Evolutionary conservation across 108 stramenopile species (phyloP).

Genomic region (Pseudonitzschia multiseries): DNA sequence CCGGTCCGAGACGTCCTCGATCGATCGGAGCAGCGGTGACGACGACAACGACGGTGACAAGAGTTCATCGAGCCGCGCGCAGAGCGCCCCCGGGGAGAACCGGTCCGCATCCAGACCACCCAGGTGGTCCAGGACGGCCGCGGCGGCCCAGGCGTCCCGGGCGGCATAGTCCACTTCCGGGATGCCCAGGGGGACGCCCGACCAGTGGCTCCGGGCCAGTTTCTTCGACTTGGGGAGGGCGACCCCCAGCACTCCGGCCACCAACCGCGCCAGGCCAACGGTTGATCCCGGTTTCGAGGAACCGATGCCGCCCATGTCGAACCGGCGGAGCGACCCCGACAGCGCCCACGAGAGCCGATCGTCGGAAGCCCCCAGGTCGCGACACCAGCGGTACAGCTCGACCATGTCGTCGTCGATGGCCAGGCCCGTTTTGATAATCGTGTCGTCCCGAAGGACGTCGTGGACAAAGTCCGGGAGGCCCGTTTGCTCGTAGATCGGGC

Average conservation of each 20-base stretch:
- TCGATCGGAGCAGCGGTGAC: neutral
- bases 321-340: neutral
- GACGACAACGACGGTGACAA: no score
- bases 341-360: neutral
- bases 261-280: slow-evolving; percentile 28
- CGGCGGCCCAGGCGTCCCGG: slow-evolving; percentile 61
- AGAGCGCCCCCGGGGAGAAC: neutral
- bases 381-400: slow-evolving; percentile 48
- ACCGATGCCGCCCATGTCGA: slow-evolving; percentile 50
- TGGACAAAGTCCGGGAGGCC: slow-evolving; percentile 8
- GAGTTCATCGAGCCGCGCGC: neutral
- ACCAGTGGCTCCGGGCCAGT: slow-evolving; percentile 49
- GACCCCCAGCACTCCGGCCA: slow-evolving; percentile 38
- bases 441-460: slow-evolving; percentile 15
- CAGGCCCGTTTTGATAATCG: slow-evolving; percentile 47
- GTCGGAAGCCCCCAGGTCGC: neutral
- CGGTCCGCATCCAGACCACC: neutral
- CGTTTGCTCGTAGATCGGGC: slow-evolving; percentile 29
- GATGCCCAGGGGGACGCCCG: slow-evolving; percentile 20
- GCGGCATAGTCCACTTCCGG: slow-evolving; percentile 52
- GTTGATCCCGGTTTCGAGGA: neutral
- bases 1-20: neutral
- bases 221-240: slow-evolving; percentile 44
- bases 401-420: slow-evolving; percentile 55
- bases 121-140: slow-evolving; percentile 35